Conservation (phyloP, 1,284 basidiomycete genomes). For the Kwoniella shivajii region DNA sequence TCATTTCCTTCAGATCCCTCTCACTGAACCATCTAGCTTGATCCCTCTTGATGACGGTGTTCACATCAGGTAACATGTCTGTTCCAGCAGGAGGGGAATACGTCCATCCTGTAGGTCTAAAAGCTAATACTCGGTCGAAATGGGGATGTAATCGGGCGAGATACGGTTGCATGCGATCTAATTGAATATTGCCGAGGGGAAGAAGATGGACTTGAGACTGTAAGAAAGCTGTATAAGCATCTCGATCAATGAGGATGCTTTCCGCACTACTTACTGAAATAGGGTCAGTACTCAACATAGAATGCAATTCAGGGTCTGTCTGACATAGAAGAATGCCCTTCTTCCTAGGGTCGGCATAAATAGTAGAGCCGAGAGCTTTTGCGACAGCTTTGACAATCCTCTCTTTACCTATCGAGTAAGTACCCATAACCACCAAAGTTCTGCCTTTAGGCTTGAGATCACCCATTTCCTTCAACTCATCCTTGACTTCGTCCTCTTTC, state of each 20-base stretch:
- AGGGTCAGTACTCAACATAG: conserved; percentile 76
- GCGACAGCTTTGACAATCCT: conserved; percentile 94
- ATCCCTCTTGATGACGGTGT: conserved; percentile 67
- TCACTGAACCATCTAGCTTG: conserved; percentile 69
- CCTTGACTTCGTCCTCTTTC: conserved; percentile 42
- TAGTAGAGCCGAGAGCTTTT: conserved; percentile 73
- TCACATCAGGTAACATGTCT: conserved; percentile 64
- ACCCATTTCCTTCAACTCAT: conserved; percentile 43
- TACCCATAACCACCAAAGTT: conserved; percentile 83
- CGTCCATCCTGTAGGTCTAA: conserved; percentile 95
- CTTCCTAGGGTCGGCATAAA: conserved; percentile 88
- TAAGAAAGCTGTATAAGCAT: too few species aligned
- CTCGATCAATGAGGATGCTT: too few species aligned
- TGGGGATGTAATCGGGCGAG: conserved; percentile 71
- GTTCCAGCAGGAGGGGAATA: conserved; percentile 71
- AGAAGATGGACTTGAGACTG: conserved; percentile 81
- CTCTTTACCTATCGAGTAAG: conserved; percentile 97
- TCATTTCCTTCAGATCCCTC: conserved; percentile 67
- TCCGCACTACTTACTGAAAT: conserved; percentile 50
- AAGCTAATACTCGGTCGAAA: conserved; percentile 76
- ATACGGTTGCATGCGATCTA: conserved; percentile 77
- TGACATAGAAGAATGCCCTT: conserved; percentile 76
- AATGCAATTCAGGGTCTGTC: conserved; percentile 76
- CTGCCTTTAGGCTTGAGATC: conserved; percentile 43
- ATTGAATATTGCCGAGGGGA: conserved; percentile 74